A percentile compares a stretch with the other conserved stretches of the same genome.
phyloP scores from a whole-genome alignment of 2,329 filamentous ascomycete species.

The Xylariaceae sp. region DNA sequence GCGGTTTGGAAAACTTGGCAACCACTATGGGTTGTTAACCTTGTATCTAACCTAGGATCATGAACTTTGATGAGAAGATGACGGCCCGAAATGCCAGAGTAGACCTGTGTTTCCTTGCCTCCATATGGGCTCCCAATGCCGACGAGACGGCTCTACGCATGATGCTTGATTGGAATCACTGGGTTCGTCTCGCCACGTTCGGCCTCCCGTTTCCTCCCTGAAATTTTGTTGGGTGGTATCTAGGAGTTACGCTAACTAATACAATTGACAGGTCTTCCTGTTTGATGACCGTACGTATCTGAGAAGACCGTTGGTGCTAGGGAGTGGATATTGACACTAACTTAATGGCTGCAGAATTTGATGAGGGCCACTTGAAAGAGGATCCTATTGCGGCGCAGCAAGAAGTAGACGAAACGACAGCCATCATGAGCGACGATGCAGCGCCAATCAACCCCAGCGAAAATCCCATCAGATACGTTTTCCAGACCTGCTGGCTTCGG shows the following conservation, averaged over 20 bases:
- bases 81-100: constrained; percentile 8
- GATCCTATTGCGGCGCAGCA: constrained; percentile 24
- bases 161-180: constrained; percentile 26
- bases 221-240: not conserved
- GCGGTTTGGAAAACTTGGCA: not conserved
- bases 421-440: constrained; percentile 20
- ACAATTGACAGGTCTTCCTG: constrained; percentile 14
- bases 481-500: constrained; percentile 23
- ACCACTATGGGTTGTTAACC: not conserved
- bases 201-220: not conserved
- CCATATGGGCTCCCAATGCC: constrained; percentile 19
- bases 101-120: constrained; percentile 20
- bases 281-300: constrained; percentile 27
- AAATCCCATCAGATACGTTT: constrained; percentile 25
- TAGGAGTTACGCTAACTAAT: not conserved
- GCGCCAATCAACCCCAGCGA: constrained; percentile 1
- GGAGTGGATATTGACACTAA: not conserved
- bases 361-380: constrained; percentile 24
- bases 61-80: constrained; percentile 22
- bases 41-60: constrained; percentile 12
- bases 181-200: constrained; percentile 17
- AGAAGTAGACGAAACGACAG: constrained; percentile 22
- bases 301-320: not conserved
- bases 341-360: constrained; percentile 20
- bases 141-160: constrained; percentile 21